These are phyloP conservation scores for Ramularia collo-cygni DNA, from an alignment of 2,329 filamentous ascomycete species.

Conservation along the genomic window DNA sequence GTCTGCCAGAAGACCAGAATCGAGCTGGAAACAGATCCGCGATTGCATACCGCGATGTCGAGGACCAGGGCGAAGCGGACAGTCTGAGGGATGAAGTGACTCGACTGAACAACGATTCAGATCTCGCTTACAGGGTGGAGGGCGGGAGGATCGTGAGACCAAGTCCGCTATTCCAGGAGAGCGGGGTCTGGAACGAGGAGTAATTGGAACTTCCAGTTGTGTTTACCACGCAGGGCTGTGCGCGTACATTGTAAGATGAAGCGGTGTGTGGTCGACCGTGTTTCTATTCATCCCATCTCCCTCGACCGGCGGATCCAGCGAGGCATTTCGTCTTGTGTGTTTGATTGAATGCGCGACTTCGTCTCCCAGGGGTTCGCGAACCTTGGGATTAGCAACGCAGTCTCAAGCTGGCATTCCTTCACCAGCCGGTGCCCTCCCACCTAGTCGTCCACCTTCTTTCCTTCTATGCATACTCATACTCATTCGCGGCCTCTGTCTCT, in stretches of 20 bases:
- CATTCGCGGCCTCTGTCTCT: constrained; percentile 53
- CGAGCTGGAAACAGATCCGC: constrained; percentile 9
- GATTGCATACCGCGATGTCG: constrained; percentile 22
- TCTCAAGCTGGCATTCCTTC: too few relatives aligned
- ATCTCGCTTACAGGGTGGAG: constrained; percentile 25
- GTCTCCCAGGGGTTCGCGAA: too few relatives aligned
- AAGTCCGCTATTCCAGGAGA: constrained; percentile 12
- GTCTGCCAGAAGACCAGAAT: constrained; percentile 14
- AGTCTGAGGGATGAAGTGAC: constrained; percentile 24
- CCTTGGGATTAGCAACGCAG: too few relatives aligned
- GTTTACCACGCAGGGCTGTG: too few relatives aligned
- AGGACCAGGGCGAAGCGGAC: constrained; percentile 22
- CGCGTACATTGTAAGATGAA: too few relatives aligned
- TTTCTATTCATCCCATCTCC: too few relatives aligned
- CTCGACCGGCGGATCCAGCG: too few relatives aligned
- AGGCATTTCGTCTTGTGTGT: too few relatives aligned
- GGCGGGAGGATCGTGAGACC: constrained; percentile 14
- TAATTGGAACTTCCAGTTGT: too few relatives aligned
- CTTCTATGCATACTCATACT: constrained; percentile 46
- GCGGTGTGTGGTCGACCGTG: too few relatives aligned
- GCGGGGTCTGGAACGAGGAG: constrained; percentile 1
- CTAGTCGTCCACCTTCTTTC: constrained; percentile 39
- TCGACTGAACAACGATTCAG: constrained; percentile 26
- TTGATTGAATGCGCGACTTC: too few relatives aligned
- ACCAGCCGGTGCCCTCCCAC: background rate